Evolutionary conservation across 768 basidiomycete species (phyloP).

Genomic region (Phylloporus sp.): DNA sequence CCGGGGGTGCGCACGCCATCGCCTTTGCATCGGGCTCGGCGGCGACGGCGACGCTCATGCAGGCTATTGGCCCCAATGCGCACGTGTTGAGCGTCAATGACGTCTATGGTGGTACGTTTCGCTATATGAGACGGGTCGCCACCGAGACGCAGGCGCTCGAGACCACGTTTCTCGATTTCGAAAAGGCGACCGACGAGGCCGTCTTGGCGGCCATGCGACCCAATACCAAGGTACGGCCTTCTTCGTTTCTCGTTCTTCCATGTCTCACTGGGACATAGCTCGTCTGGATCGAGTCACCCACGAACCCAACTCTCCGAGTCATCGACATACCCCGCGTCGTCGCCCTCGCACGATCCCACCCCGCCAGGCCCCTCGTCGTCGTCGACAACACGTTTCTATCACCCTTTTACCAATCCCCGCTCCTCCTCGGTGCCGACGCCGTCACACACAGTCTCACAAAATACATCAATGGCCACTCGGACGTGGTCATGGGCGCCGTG

Average conservation of each 20-base stretch:
- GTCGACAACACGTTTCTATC: constrained; percentile 96
- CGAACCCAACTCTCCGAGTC: constrained; percentile 88
- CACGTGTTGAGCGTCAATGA: constrained; percentile 89
- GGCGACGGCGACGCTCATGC: constrained; percentile 77
- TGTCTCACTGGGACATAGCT: constrained; percentile 43
- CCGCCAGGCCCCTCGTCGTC: constrained; percentile 67
- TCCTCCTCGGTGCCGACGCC: constrained; percentile 79
- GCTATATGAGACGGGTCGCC: constrained; percentile 72
- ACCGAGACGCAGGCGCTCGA: constrained; percentile 58
- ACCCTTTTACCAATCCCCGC: constrained; percentile 85
- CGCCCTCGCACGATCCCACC: constrained; percentile 56
- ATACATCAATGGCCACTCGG: constrained; percentile 91
- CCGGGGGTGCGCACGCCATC: constrained; percentile 63
- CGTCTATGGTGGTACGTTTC: constrained; percentile 90
- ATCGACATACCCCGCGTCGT: constrained; percentile 75
- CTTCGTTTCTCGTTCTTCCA: background rate
- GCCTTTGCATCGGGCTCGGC: constrained; percentile 86
- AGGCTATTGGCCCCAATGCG: constrained; percentile 64
- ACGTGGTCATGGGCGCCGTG: constrained; percentile 85
- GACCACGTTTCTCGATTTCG: constrained; percentile 78
- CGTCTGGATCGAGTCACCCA: constrained; percentile 93
- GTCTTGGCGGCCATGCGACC: constrained; percentile 60
- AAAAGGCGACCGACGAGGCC: constrained; percentile 58
- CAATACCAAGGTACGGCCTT: constrained; percentile 72
- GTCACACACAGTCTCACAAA: constrained; percentile 83